These are phyloP conservation scores for Colletotrichum acutatum DNA, from an alignment of 2,329 filamentous ascomycete genomes.

Conservation along the genomic window DNA sequence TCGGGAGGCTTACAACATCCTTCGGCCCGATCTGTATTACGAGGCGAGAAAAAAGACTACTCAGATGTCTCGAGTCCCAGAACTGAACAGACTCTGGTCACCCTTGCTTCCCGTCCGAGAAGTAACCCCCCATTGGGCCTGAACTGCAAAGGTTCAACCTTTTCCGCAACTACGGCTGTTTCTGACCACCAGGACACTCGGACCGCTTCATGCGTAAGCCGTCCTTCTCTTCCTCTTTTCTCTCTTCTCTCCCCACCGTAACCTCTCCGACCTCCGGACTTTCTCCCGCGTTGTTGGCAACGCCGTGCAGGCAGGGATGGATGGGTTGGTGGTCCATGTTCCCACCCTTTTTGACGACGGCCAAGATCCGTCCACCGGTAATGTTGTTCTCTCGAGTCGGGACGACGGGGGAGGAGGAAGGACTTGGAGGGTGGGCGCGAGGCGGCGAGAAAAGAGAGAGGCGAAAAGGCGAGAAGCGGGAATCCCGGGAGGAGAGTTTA, in stretches of 20 bases:
- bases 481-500: neutral
- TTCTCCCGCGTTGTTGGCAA: neutral
- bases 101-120: neutral
- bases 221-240: too few relatives aligned
- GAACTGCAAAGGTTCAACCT: neutral
- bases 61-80: neutral
- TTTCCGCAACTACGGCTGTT: slow-evolving; percentile 14
- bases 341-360: neutral
- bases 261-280: neutral
- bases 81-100: neutral
- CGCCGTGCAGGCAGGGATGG: too few relatives aligned
- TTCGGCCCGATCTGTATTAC: neutral
- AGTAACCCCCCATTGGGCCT: neutral
- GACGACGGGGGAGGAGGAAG: neutral
- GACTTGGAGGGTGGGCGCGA: too few relatives aligned
- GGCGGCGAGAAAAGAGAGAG: neutral
- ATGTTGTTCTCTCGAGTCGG: neutral
- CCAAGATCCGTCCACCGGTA: neutral
- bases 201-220: slow-evolving; percentile 13
- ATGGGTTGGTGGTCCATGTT: neutral
- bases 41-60: neutral
- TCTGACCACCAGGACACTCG: slow-evolving; percentile 3
- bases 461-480: neutral
- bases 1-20: neutral
- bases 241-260: neutral